Evolutionary conservation across 179 eudicot genomes (phyloP).

Genomic region (Gypsophila paniculata): DNA sequence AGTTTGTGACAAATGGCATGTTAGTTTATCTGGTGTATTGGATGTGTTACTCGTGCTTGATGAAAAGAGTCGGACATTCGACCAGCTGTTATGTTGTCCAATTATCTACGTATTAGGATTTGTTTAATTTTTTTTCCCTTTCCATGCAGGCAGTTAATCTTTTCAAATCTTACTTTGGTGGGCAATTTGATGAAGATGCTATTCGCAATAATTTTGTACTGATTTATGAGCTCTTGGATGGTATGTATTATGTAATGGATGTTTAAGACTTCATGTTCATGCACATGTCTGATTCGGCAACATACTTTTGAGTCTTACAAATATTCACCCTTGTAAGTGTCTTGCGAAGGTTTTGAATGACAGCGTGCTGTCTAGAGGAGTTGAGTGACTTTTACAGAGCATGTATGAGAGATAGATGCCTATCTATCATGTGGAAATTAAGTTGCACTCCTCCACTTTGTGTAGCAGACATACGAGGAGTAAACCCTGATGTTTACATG

Average conservation of each 20-base stretch:
- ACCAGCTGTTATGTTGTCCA: neutral
- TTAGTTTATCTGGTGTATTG: neutral
- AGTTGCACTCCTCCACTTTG: neutral
- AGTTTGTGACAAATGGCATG: neutral
- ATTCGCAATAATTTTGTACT: conserved; percentile 94
- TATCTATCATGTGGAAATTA: neutral
- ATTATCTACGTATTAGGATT: neutral
- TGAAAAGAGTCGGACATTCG: neutral
- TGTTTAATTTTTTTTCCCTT: neutral
- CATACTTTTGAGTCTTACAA: neutral
- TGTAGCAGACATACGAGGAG: neutral
- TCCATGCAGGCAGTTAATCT: conserved; percentile 81
- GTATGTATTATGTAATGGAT: conserved; percentile 64
- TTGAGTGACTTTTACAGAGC: neutral
- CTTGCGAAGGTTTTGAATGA: conserved; percentile 1
- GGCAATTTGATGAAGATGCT: conserved; percentile 97
- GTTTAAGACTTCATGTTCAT: neutral
- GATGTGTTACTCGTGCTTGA: neutral
- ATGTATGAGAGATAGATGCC: neutral
- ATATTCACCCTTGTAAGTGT: neutral
- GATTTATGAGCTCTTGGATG: conserved; percentile 91
- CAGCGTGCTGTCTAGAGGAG: neutral
- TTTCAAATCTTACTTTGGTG: conserved; percentile 97
- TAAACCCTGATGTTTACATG: neutral
- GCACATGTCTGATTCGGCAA: neutral